Percentiles rank a stretch among this genome's conserved stretches.
phyloP scores from a whole-genome alignment of 2,329 filamentous ascomycete genomes.

The Cordyceps cicadae region DNA sequence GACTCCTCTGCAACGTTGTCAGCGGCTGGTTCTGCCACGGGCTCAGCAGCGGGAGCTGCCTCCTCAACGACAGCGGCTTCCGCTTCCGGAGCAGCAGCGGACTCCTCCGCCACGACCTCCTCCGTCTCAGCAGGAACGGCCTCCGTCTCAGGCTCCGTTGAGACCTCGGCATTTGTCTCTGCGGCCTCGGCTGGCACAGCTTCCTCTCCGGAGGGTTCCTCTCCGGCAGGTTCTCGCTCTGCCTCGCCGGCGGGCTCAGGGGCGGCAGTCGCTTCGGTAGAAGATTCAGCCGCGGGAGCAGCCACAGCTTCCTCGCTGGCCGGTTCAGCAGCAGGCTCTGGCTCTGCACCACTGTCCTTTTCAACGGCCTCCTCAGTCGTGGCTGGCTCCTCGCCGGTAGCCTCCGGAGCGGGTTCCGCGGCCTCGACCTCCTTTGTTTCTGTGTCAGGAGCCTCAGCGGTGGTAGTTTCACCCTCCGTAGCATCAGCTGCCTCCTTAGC shows the following conservation, averaged over 20 bases:
- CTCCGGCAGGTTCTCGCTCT: conserved; percentile 6
- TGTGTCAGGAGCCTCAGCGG: not conserved
- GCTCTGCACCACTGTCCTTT: not conserved
- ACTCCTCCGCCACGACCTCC: not conserved
- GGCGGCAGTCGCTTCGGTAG: not conserved
- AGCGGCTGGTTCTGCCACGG: not conserved
- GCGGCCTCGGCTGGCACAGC: not conserved
- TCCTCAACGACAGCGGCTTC: not conserved
- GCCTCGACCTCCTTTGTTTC: not conserved
- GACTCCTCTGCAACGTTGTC: not conserved
- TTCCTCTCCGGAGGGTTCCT: not conserved
- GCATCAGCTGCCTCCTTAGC: not conserved
- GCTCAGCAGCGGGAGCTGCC: not conserved
- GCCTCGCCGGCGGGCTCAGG: not conserved
- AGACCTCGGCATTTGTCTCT: not conserved
- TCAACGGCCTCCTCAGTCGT: not conserved
- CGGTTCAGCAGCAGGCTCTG: not conserved
- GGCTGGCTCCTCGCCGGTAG: not conserved
- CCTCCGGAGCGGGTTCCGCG: conserved; percentile 3
- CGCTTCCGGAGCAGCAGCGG: not conserved
- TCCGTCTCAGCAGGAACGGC: not conserved
- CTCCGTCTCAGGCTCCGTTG: not conserved
- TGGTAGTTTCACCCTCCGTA: not conserved
- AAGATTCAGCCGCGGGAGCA: not conserved
- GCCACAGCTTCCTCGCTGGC: not conserved